Base-by-base conservation (phyloP, 1,284 basidiomycete genomes). In the Papiliotrema laurentii region DNA sequence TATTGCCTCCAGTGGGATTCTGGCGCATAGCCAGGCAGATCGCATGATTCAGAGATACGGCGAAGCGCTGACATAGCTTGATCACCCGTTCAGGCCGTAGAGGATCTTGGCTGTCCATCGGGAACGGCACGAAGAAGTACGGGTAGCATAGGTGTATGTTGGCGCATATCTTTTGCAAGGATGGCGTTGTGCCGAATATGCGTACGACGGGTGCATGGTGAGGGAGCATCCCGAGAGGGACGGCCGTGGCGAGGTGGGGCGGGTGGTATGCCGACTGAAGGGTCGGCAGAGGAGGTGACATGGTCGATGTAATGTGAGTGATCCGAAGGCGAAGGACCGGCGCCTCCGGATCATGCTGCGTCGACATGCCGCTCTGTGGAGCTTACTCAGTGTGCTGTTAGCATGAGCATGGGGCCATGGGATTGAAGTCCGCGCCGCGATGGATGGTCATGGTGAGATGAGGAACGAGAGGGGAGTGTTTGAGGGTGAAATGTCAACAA, bases 151-250 rank as follows among this genome's bases (percentile, higher is more conserved):
- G 83, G 73, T 97, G 94, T 22, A 97, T 77, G 76, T 97, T 87
- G 10, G 91, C 78, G 66, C 91, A 94, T 31, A 89, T 82, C 63
- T 85, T 87, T 66, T 83, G 78, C 3, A 89, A 87, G 1, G 75
- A 69, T 0, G 88, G 87, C 1, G 89, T 88, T 16, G 84, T 78
- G 16, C 94, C 94, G 72, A 86, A 97, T 48, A 97, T 84, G 45
- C 91, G 80, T 45, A 97, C 78, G 3, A 92, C 80, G 13, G 93
- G 93, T 16, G 86, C 83, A 26, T 76, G 77, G 11, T 78, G 78
- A 19, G 87, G 78, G 4, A 73, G 48, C 6, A 56, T 42, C 0
- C 73, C 73, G 0, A 58, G 51, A 21, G 73, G 71, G n/a, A 72
- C 59, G 1, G 71, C 64, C 0, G 71, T 72, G 21, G 76, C 65